Percentiles rank a stretch among this genome's conserved stretches.
phyloP scores from a whole-genome alignment of 2,329 filamentous ascomycete species.

The Colletotrichum sp. region DNA sequence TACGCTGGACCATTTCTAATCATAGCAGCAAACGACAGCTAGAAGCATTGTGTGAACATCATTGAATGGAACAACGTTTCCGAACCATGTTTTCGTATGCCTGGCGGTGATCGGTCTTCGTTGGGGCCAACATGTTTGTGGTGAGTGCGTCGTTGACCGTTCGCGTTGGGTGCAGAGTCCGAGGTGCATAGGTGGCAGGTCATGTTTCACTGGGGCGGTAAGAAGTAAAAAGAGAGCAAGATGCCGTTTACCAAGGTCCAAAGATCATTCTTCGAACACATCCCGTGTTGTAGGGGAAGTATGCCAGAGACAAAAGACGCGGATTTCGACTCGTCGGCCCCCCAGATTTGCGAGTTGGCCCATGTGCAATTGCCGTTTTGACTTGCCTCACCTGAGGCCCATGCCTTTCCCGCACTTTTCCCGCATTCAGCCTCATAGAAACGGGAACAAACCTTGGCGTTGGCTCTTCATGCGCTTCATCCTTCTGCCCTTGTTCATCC shows the following conservation, averaged over 20 bases:
- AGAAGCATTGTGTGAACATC: slow-evolving; percentile 3
- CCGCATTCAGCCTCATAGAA: neutral
- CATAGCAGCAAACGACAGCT: slow-evolving; percentile 1
- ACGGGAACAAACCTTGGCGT: neutral
- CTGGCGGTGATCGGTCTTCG: neutral
- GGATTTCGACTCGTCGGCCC: neutral
- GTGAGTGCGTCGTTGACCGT: neutral
- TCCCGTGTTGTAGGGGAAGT: neutral
- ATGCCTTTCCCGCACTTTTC: neutral
- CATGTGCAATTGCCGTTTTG: neutral
- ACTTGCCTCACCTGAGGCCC: neutral
- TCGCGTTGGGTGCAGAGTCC: neutral
- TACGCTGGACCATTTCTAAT: neutral
- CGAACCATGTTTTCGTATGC: neutral
- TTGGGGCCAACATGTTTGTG: neutral
- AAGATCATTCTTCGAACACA: neutral
- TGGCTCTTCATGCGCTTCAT: neutral
- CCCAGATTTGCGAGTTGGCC: neutral
- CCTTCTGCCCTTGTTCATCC: neutral
- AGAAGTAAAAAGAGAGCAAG: neutral
- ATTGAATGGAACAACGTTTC: neutral
- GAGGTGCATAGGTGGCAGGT: neutral
- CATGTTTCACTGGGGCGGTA: neutral
- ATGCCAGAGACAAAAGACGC: neutral
- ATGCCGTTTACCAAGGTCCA: neutral